Evolutionary conservation across 371 early-diverging fungal genomes (phyloP).

Genomic region (Rhizomucor miehei): DNA sequence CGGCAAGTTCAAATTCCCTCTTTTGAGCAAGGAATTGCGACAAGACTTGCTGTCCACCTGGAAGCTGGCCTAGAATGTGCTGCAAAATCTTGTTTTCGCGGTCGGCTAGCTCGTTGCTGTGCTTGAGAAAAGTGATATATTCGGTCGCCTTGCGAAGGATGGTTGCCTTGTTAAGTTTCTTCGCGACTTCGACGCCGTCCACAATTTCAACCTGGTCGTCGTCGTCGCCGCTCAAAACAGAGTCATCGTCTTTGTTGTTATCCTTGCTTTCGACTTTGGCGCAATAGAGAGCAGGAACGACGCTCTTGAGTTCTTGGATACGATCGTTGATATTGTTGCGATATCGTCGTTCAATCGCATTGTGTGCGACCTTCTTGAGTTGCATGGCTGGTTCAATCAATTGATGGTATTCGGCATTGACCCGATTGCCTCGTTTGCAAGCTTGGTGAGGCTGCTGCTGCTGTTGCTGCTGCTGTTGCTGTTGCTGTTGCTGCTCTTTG

Average conservation of each 20-base stretch:
- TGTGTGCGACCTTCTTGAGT: slow-evolving; percentile 89
- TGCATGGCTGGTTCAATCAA: slow-evolving; percentile 20
- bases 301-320: slow-evolving; percentile 78
- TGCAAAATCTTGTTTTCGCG: slow-evolving; percentile 54
- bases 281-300: slow-evolving; percentile 82
- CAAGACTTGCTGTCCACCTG: slow-evolving; percentile 53
- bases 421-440: neutral
- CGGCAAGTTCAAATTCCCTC: slow-evolving; percentile 13
- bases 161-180: slow-evolving; percentile 89
- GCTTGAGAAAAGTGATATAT: slow-evolving; percentile 76
- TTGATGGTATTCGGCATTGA: neutral
- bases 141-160: slow-evolving; percentile 86
- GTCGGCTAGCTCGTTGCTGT: slow-evolving; percentile 43
- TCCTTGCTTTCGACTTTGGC: slow-evolving; percentile 51
- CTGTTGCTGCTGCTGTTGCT: slow-evolving; percentile 12
- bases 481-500: too few species aligned
- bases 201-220: slow-evolving; percentile 61
- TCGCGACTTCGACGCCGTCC: slow-evolving; percentile 67
- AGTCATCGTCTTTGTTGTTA: slow-evolving; percentile 51
- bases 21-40: slow-evolving; percentile 28
- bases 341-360: slow-evolving; percentile 92
- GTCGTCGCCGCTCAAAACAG: slow-evolving; percentile 24
- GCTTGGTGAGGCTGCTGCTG: slow-evolving; percentile 24
- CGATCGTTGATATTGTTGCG: slow-evolving; percentile 94
- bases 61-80: slow-evolving; percentile 47